Evolutionary conservation across 306 rosid species (phyloP).

Genomic region (Glycyrrhiza uralensis): DNA sequence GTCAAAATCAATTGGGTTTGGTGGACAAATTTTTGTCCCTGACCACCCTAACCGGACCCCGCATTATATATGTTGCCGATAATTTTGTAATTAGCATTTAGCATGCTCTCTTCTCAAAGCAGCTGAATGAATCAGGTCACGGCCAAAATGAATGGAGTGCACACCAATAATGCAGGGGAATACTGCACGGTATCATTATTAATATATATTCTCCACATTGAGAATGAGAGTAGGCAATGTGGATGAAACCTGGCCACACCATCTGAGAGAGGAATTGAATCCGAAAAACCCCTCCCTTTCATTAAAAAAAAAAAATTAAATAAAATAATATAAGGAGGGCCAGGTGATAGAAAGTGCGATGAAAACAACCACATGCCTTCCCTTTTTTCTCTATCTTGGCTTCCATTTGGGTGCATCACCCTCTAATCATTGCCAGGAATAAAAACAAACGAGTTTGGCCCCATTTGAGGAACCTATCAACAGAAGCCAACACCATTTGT

Average conservation of each 20-base stretch:
- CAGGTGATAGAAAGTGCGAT: constrained; percentile 48
- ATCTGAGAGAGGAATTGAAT: constrained; percentile 21
- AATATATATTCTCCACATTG: constrained; percentile 11
- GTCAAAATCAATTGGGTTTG: no score
- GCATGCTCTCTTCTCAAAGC: constrained; percentile 9
- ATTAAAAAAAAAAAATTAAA: not conserved
- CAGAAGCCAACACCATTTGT: constrained; percentile 37
- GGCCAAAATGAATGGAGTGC: constrained; percentile 17
- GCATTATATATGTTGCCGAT: not conserved
- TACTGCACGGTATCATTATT: not conserved
- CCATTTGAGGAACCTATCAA: constrained; percentile 52
- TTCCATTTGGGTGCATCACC: constrained; percentile 58
- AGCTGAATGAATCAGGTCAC: constrained; percentile 24
- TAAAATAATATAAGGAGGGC: constrained; percentile 33
- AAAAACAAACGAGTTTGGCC: constrained; percentile 54
- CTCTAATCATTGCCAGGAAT: constrained; percentile 68
- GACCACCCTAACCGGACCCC: no score
- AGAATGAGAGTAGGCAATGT: constrained; percentile 38
- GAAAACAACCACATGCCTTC: constrained; percentile 61
- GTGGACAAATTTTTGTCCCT: no score
- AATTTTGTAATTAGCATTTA: not conserved
- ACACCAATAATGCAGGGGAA: constrained; percentile 28
- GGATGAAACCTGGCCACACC: constrained; percentile 65
- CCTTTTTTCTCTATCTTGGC: constrained; percentile 26
- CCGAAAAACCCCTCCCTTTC: constrained; percentile 23